Evolutionary conservation across 2,329 filamentous ascomycete species (phyloP), one percentile per base, ranked within the genome.

Genomic region (Cyphellophora attinorum): DNA sequence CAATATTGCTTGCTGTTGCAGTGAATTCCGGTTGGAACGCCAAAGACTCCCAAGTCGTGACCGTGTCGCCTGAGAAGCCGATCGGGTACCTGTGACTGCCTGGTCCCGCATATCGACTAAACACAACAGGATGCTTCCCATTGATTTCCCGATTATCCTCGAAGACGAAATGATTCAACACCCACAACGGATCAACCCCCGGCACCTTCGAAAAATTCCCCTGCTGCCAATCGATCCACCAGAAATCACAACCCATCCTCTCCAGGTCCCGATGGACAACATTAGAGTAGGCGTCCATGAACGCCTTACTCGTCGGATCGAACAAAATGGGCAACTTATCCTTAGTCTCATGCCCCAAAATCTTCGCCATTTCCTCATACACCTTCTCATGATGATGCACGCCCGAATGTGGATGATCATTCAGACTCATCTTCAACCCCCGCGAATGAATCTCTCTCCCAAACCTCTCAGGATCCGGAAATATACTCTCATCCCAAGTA

Each of bases 151-250:
- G 54, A 40, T 62, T 68, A 43, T 77, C 72, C 3, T 75, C 56
- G 49, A 70, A 79, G 37, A 79, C 73, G 47, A 70, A 79, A 49
- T 80, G 76, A 46, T 79, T 80, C 13, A 79, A 61, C 15, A 78
- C 55, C 75, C 76, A 79, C 0, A 80, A 57, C 0, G 76, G 76
- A 50, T 79, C 76, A 3, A 79, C 57, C 2, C 73, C 73, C 0
- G 64, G 67, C 5, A 77, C 61, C 19, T 63, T 61, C 2, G 72
- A 73, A 37, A 63, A 58, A 2, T 60, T 55, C 2, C 76, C 76
- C 51, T 79, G 76, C 51, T 80, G 76, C 75, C 75, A 80, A 50
- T 80, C 76, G 17, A 79, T 64, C 76, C 76, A 80, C 72, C 74
- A 78, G 37, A 80, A 77, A 47, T 79, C 74, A 14, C 67, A 62